Conservation (phyloP, 2,329 filamentous ascomycete species). For the Neofusicoccum kwambonambiense region DNA sequence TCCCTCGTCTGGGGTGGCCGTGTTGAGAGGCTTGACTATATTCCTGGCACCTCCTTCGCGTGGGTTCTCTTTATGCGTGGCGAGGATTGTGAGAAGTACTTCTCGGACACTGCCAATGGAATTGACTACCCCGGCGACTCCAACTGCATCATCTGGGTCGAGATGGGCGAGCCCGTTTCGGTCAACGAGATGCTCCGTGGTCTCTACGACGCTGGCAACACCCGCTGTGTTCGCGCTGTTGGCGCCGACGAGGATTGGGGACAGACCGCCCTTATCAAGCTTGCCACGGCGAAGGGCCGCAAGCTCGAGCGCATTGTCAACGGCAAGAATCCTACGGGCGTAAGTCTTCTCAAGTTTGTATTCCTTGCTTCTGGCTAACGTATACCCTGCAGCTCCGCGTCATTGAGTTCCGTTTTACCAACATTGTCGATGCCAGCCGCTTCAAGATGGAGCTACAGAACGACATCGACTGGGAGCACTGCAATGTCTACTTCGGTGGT, state of each 20-base stretch:
- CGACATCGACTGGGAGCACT: slow-evolving; percentile 47
- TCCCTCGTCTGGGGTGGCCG: slow-evolving; percentile 39
- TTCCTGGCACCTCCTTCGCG: slow-evolving; percentile 26
- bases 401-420: slow-evolving; percentile 50
- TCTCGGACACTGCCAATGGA: slow-evolving; percentile 35
- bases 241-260: slow-evolving; percentile 42
- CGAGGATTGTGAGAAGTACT: slow-evolving; percentile 34
- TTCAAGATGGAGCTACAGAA: slow-evolving; percentile 44
- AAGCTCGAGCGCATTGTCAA: slow-evolving; percentile 48
- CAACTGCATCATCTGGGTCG: slow-evolving; percentile 29
- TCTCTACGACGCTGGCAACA: slow-evolving; percentile 41
- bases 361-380: slow-evolving; percentile 15
- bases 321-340: slow-evolving; percentile 39
- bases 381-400: slow-evolving; percentile 35
- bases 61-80: slow-evolving; percentile 34
- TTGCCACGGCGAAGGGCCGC: slow-evolving; percentile 38
- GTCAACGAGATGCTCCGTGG: slow-evolving; percentile 41
- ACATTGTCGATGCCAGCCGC: slow-evolving; percentile 45
- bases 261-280: slow-evolving; percentile 35
- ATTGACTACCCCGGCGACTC: slow-evolving; percentile 25
- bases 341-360: slow-evolving; percentile 29
- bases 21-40: slow-evolving; percentile 32
- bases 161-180: slow-evolving; percentile 20
- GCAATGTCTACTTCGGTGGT: slow-evolving; percentile 41
- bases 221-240: slow-evolving; percentile 47